Conservation (phyloP, 2,329 filamentous ascomycete genomes). For the Monosporascus sp. region DNA sequence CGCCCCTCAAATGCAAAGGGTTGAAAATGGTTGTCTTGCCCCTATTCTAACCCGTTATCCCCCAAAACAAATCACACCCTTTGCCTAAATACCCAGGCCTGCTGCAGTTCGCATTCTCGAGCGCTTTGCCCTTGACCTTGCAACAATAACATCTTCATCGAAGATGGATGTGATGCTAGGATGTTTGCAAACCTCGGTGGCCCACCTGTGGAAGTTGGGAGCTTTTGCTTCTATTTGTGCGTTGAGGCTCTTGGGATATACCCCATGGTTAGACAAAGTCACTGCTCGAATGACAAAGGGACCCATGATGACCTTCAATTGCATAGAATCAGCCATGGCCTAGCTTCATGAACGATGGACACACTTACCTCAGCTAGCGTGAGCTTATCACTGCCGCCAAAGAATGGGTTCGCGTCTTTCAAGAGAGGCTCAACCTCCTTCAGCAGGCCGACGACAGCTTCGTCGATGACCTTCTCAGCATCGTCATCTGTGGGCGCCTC, state of each 20-base stretch:
- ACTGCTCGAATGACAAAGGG: conserved; percentile 63
- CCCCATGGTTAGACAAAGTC: conserved; percentile 44
- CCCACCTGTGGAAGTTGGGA: conserved; percentile 68
- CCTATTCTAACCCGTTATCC: too few species aligned
- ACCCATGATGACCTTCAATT: conserved; percentile 51
- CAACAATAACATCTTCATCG: conserved; percentile 42
- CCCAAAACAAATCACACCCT: not conserved
- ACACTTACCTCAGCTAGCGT: conserved; percentile 67
- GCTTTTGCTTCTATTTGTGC: conserved; percentile 45
- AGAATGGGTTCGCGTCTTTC: conserved; percentile 51
- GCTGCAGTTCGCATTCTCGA: not conserved
- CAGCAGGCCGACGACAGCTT: conserved; percentile 49
- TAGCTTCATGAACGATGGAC: not conserved
- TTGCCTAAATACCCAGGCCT: not conserved
- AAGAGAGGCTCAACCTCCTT: conserved; percentile 74
- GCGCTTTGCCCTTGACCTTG: not conserved
- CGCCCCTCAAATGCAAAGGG: too few species aligned
- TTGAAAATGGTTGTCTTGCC: too few species aligned
- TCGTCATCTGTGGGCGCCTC: conserved; percentile 45
- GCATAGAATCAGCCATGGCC: not conserved
- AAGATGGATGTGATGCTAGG: conserved; percentile 63
- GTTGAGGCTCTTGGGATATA: conserved; percentile 46
- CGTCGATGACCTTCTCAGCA: conserved; percentile 40
- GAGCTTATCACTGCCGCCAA: conserved; percentile 56
- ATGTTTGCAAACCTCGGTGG: conserved; percentile 51